Evolutionary conservation across 2,329 filamentous ascomycete species (phyloP).

Genomic region (Fusarium graminum): DNA sequence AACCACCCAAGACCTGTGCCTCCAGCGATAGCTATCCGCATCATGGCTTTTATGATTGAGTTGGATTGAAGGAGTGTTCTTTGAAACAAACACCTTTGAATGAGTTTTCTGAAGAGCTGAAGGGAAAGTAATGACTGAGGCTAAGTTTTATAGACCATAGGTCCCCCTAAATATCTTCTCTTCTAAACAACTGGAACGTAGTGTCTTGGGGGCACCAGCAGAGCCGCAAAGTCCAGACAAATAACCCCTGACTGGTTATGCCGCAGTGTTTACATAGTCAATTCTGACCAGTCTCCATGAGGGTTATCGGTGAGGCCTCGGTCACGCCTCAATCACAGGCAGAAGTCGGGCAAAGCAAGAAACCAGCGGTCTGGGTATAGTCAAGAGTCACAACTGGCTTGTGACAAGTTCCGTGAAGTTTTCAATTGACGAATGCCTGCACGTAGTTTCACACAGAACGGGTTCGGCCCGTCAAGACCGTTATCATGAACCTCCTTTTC

Average conservation of each 20-base stretch:
- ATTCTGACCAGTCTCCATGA: slow-evolving; percentile 25
- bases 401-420: slow-evolving; percentile 36
- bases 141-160: slow-evolving; percentile 21
- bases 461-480: slow-evolving; percentile 13
- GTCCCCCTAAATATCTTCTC: slow-evolving; percentile 42
- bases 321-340: slow-evolving; percentile 42
- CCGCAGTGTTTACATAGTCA: slow-evolving; percentile 11
- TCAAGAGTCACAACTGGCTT: slow-evolving; percentile 34
- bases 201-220: slow-evolving; percentile 22
- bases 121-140: slow-evolving; percentile 29
- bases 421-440: slow-evolving; percentile 34
- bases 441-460: slow-evolving; percentile 18
- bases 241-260: slow-evolving; percentile 13
- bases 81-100: neutral
- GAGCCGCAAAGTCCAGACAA: slow-evolving; percentile 40
- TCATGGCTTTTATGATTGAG: slow-evolving; percentile 52
- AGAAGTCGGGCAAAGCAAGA: slow-evolving; percentile 40
- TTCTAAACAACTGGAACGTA: slow-evolving; percentile 12
- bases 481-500: slow-evolving; percentile 10
- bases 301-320: slow-evolving; percentile 24
- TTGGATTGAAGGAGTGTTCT: neutral
- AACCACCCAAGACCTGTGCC: slow-evolving; percentile 61
- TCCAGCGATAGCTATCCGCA: slow-evolving; percentile 64
- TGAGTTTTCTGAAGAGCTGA: neutral
- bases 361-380: slow-evolving; percentile 20